A percentile compares a stretch with the other conserved stretches of the same genome.
phyloP scores from a whole-genome alignment of 2,329 filamentous ascomycete genomes.

The Salinomyces thailandicus region DNA sequence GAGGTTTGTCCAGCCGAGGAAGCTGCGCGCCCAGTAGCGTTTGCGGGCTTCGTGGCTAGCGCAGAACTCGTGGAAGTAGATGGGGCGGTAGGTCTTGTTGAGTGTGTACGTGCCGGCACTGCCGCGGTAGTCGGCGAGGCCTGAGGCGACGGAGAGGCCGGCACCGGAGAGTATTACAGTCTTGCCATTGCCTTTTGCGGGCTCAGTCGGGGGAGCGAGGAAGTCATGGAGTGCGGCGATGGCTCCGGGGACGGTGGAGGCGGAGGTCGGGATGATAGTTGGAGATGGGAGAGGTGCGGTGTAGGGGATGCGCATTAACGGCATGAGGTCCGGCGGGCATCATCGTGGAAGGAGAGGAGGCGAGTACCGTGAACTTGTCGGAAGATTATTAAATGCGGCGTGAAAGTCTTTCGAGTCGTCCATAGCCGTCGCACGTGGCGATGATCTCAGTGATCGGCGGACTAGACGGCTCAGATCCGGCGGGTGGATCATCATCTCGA shows the following conservation, averaged over 20 bases:
- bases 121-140: slow-evolving; percentile 85
- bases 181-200: slow-evolving; percentile 42
- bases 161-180: slow-evolving; percentile 67
- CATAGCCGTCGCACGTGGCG: no score
- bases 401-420: no score
- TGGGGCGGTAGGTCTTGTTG: slow-evolving; percentile 81
- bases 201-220: slow-evolving; percentile 48
- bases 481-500: no score
- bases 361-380: no score
- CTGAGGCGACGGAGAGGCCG: slow-evolving; percentile 85
- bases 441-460: no score
- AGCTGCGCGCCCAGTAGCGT: slow-evolving; percentile 91
- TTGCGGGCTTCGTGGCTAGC: slow-evolving; percentile 73
- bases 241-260: slow-evolving; percentile 59
- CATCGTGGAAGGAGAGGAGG: no score
- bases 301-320: slow-evolving; percentile 77
- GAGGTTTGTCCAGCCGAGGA: slow-evolving; percentile 81
- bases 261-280: slow-evolving; percentile 61
- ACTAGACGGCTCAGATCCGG: no score
- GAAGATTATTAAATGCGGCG: no score
- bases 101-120: slow-evolving; percentile 82
- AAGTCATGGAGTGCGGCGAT: slow-evolving; percentile 69
- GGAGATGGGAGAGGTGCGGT: slow-evolving; percentile 71
- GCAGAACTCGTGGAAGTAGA: slow-evolving; percentile 87
- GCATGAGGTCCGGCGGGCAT: no score